Evolutionary conservation across 1,284 basidiomycete genomes (phyloP).

Genomic region (Takashimella koratensis): DNA sequence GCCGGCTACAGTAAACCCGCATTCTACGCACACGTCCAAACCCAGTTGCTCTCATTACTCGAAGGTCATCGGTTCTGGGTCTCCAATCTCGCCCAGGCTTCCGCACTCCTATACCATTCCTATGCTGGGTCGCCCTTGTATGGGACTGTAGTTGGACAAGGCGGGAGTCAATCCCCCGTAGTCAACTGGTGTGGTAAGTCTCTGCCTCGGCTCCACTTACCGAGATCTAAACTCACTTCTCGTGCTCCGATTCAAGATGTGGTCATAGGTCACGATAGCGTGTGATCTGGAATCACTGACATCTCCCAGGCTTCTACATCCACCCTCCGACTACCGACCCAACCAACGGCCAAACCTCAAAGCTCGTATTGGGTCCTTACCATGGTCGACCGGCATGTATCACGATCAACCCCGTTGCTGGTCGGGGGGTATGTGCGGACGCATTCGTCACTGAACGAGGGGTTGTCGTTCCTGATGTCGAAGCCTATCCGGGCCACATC

Average conservation of each 20-base stretch:
- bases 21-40: slow-evolving; percentile 71
- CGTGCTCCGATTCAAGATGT: too few relatives aligned
- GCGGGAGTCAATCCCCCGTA: slow-evolving; percentile 54
- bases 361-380: slow-evolving; percentile 73
- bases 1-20: slow-evolving; percentile 57
- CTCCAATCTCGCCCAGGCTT: slow-evolving; percentile 77
- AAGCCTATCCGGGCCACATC: slow-evolving; percentile 79
- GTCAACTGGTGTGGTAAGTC: slow-evolving; percentile 85
- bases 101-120: slow-evolving; percentile 72
- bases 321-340: slow-evolving; percentile 54
- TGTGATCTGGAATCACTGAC: neutral
- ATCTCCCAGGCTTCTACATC: slow-evolving; percentile 71
- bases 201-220: neutral
- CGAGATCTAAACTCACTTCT: neutral
- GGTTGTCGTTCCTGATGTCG: slow-evolving; percentile 67
- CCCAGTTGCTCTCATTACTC: slow-evolving; percentile 61
- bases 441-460: slow-evolving; percentile 60
- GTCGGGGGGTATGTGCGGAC: slow-evolving; percentile 75
- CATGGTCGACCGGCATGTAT: slow-evolving; percentile 85
- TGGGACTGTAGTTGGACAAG: slow-evolving; percentile 52
- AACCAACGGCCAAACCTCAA: slow-evolving; percentile 2
- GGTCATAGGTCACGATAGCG: too few relatives aligned
- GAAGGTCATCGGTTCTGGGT: slow-evolving; percentile 74
- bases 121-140: slow-evolving; percentile 64
- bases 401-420: slow-evolving; percentile 61